Evolutionary conservation across 306 rosid species (phyloP), one percentile per base, ranked within the genome.

Genomic region (Cucumis hystrix): DNA sequence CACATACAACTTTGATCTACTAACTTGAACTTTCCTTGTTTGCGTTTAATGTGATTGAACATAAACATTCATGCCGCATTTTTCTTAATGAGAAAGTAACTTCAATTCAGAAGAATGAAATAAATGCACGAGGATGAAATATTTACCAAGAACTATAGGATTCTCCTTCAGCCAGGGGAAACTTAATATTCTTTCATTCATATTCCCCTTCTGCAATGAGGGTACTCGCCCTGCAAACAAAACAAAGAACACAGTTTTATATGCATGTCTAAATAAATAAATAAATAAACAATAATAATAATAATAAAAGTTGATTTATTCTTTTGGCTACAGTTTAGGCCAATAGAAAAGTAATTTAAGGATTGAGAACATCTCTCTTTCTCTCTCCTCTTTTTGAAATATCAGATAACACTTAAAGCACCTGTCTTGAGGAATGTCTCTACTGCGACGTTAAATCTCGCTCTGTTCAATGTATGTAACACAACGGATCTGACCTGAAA

Each of bases 381-480:
- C 62, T 28, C 21, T 17, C 6, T 6, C 20, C 15, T 0, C 52
- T 49, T 28, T 52, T 4, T 17, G 15, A 72, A 51, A 14, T 54
- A 54, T 30, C 18, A 23, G 49, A 57, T 65, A 77, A 63, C 74
- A 76, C 55, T 41, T 59, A 20, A 65, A 74, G 45, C 78, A 95
- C 99, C 99, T 92, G 99, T 91, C 79, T 84, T 87, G 76, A 92
- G 86, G 84, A 95, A 95, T 59, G 91, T 86, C 54, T 95, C 97
- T 14, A 92, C 97, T 40, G 98, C 97, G 83, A 91, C 93, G 61
- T 86, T 79, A 87, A 95, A 95, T 87, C 99, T 92, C 62, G 93
- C 97, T 15, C 84, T 81, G 85, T 95, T 95, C 82, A 95, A 84
- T n/a, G 99, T 95, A 76, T 91, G 97, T 91, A 95, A 81, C 81